Evolutionary conservation across 108 stramenopile species (phyloP).

Genomic region (Mediolabrus comicus): DNA sequence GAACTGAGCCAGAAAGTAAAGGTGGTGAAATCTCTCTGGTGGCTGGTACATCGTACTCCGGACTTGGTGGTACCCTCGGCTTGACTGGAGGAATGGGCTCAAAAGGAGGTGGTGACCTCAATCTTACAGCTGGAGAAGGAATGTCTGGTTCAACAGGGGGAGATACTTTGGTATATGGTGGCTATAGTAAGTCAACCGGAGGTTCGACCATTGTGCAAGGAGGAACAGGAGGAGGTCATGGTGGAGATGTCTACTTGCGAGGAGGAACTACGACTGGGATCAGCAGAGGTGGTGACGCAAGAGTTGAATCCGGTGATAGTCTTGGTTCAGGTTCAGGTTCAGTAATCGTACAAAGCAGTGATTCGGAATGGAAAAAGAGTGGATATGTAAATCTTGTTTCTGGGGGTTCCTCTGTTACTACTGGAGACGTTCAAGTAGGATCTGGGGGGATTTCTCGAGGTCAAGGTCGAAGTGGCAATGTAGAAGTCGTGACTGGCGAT

Average conservation of each 20-base stretch:
- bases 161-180: constrained; percentile 10
- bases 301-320: not conserved
- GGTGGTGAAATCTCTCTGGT: constrained; percentile 12
- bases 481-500: not conserved
- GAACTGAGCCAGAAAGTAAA: not conserved
- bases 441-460: constrained; percentile 1
- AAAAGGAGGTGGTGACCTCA: constrained; percentile 14
- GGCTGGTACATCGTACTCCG: constrained; percentile 30
- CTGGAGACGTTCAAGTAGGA: constrained; percentile 14
- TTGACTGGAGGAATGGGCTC: constrained; percentile 19
- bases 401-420: not conserved
- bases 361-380: not conserved
- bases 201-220: constrained; percentile 15
- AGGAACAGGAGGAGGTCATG: constrained; percentile 1
- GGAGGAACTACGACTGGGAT: constrained; percentile 5
- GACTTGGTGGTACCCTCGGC: constrained; percentile 23
- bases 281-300: not conserved
- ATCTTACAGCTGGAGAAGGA: constrained; percentile 24
- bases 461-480: not conserved
- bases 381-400: constrained; percentile 9
- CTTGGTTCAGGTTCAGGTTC: not conserved
- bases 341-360: constrained; percentile 4
- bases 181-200: constrained; percentile 9
- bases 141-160: constrained; percentile 1
- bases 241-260: constrained; percentile 25